phyloP scores from a whole-genome alignment of 2,329 filamentous ascomycete species.

The Botrytis fabae region DNA sequence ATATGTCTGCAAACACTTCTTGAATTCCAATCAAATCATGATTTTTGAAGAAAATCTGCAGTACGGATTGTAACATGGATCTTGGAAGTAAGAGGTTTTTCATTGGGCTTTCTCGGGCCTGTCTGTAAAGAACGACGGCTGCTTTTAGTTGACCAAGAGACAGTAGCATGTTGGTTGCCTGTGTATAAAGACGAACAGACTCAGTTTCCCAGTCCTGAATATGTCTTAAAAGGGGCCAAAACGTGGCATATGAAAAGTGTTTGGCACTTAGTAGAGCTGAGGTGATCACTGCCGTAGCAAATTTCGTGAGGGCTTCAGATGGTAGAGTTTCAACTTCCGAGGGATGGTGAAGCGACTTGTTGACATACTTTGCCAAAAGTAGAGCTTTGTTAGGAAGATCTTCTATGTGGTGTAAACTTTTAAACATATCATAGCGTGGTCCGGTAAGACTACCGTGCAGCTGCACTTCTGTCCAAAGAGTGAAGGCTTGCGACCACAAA shows the following conservation, averaged over 20 bases:
- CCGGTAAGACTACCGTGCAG: slow-evolving; percentile 11
- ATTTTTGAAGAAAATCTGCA: slow-evolving; percentile 39
- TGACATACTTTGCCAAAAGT: slow-evolving; percentile 28
- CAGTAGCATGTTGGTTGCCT: slow-evolving; percentile 30
- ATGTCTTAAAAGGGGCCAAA: slow-evolving; percentile 29
- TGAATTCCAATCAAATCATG: slow-evolving; percentile 42
- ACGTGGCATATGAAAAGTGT: slow-evolving; percentile 26
- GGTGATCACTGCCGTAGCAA: slow-evolving; percentile 29
- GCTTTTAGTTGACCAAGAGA: slow-evolving; percentile 28
- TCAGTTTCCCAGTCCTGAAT: slow-evolving; percentile 32
- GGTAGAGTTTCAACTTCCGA: background rate
- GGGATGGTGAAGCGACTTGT: background rate
- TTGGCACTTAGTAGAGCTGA: slow-evolving; percentile 28
- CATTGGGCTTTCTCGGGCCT: slow-evolving; percentile 26
- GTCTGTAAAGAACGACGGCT: slow-evolving; percentile 34
- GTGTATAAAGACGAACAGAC: slow-evolving; percentile 28
- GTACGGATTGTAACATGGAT: slow-evolving; percentile 36
- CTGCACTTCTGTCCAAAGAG: slow-evolving; percentile 31
- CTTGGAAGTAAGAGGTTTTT: slow-evolving; percentile 26
- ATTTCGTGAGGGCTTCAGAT: slow-evolving; percentile 18
- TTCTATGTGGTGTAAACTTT: slow-evolving; percentile 4
- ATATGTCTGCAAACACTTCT: slow-evolving; percentile 43
- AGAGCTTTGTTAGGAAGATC: slow-evolving; percentile 12
- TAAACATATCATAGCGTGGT: slow-evolving; percentile 27
- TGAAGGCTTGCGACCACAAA: slow-evolving; percentile 34